Conservation (phyloP, 768 basidiomycete genomes). For the Pleurotus giganteus region DNA sequence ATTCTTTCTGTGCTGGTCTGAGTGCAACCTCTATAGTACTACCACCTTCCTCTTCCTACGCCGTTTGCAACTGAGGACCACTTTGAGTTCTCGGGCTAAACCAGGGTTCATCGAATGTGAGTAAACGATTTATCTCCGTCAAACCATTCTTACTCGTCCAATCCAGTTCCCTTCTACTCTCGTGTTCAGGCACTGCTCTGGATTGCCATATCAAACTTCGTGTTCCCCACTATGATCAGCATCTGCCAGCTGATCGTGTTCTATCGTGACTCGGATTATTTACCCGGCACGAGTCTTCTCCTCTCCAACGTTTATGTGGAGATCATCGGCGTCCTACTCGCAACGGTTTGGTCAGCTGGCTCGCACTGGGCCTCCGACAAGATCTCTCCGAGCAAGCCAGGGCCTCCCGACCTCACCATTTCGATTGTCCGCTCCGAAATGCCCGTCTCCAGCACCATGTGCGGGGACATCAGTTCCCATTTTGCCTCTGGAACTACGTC, state of each 20-base stretch:
- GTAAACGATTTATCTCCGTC: background rate
- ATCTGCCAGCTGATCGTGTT: constrained; percentile 19
- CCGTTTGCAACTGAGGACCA: no score
- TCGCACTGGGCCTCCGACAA: constrained; percentile 10
- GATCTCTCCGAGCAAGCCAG: background rate
- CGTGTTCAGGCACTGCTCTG: constrained; percentile 21
- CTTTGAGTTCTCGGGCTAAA: background rate
- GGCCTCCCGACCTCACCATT: no score
- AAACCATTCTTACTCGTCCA: background rate
- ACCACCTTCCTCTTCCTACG: no score
- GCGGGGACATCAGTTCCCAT: no score
- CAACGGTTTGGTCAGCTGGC: constrained; percentile 22
- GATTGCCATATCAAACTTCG: constrained; percentile 25
- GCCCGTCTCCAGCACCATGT: no score
- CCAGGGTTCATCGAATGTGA: background rate
- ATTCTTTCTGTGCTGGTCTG: no score
- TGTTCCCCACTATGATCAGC: constrained; percentile 25
- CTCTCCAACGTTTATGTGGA: constrained; percentile 21
- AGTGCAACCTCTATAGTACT: no score
- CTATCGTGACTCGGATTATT: constrained; percentile 11
- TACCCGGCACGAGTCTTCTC: constrained; percentile 11
- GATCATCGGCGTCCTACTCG: constrained; percentile 28
- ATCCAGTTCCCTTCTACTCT: constrained; percentile 12
- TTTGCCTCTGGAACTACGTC: no score
- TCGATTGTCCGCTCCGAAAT: no score